Evolutionary conservation across 2,329 filamentous ascomycete species (phyloP).

Genomic region (Exophiala sp.): DNA sequence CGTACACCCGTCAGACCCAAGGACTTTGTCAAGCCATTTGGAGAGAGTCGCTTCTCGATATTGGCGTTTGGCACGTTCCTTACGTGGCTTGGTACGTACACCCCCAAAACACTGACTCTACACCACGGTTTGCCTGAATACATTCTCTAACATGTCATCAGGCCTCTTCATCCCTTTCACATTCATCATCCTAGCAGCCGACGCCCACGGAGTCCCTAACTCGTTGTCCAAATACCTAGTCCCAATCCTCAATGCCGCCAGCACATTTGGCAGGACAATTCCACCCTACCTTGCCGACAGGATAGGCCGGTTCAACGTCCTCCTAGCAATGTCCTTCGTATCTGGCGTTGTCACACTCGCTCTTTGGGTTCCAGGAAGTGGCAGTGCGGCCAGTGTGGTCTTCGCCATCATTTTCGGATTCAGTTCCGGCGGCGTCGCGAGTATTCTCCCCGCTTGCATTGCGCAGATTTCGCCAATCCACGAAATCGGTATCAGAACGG

Average conservation of each 20-base stretch:
- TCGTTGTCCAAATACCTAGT: conserved; percentile 52
- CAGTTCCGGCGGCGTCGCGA: conserved; percentile 64
- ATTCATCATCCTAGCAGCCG: conserved; percentile 26
- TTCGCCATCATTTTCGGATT: conserved; percentile 68
- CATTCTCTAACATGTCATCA: conserved; percentile 49
- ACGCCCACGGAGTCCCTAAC: conserved; percentile 46
- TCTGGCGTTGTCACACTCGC: conserved; percentile 50
- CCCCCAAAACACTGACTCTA: too few relatives aligned
- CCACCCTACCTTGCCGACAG: conserved; percentile 34
- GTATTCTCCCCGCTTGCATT: conserved; percentile 60
- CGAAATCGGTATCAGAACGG: conserved; percentile 66
- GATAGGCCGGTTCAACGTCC: conserved; percentile 30
- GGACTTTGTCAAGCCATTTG: conserved; percentile 33
- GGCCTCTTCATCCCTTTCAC: conserved; percentile 33
- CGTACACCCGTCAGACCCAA: conserved; percentile 31
- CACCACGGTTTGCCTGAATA: too few relatives aligned
- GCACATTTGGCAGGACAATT: conserved; percentile 35
- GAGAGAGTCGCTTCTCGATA: conserved; percentile 28
- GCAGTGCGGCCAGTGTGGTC: conserved; percentile 57
- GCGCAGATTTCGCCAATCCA: conserved; percentile 68
- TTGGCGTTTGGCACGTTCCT: conserved; percentile 27
- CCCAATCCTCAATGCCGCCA: conserved; percentile 51
- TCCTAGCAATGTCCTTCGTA: conserved; percentile 34
- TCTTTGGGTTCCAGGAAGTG: conserved; percentile 53
- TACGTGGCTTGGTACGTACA: conserved; percentile 46